Conservation (phyloP, 2,329 filamentous ascomycete genomes). For the Hypoxylon sp. region DNA sequence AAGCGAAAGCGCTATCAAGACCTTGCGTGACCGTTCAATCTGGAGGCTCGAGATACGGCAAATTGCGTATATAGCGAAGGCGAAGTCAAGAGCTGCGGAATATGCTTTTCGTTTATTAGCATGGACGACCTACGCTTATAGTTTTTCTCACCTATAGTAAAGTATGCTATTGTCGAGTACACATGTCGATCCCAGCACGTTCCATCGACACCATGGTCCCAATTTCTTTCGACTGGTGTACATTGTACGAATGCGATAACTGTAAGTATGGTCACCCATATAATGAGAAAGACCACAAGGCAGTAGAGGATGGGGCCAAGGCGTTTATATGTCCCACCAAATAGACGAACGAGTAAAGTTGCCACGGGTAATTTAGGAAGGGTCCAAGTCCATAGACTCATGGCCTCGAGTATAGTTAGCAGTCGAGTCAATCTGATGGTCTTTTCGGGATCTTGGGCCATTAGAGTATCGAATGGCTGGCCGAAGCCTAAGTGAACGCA, state of each 20-base stretch:
- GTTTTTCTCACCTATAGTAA: not conserved
- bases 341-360: not conserved
- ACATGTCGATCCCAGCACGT: not conserved
- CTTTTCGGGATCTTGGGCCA: not conserved
- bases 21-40: not conserved
- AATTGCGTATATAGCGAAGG: not conserved
- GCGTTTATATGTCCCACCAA: not conserved
- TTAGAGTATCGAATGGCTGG: not conserved
- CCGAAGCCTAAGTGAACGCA: not conserved
- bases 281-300: not conserved
- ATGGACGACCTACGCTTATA: not conserved
- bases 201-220: not conserved
- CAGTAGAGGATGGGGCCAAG: not conserved
- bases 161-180: not conserved
- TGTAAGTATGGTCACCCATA: not conserved
- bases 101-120: not conserved
- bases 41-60: not conserved
- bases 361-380: not conserved
- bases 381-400: not conserved
- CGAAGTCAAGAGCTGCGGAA: not conserved
- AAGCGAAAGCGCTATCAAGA: not conserved
- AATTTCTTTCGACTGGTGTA: not conserved
- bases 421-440: not conserved
- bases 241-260: slow-evolving; percentile 1
- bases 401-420: not conserved